Percentiles rank a stretch among this genome's conserved stretches.
phyloP scores from a whole-genome alignment of 1,284 basidiomycete species.

The Boletus coffeatus region DNA sequence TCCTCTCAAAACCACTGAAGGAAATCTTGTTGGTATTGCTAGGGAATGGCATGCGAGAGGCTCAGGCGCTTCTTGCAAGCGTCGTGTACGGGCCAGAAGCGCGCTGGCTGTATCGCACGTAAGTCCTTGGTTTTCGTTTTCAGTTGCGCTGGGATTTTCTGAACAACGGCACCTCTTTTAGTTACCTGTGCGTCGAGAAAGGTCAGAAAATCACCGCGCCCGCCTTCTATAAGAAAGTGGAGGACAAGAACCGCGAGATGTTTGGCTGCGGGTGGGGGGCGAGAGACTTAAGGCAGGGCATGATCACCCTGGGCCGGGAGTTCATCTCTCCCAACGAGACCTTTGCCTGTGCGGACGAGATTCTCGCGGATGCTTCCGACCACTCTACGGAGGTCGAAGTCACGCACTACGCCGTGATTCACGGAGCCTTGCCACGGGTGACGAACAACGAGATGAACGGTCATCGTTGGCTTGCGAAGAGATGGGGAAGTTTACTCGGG shows the following conservation, averaged over 20 bases:
- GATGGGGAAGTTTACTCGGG: not conserved
- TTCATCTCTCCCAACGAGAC: not conserved
- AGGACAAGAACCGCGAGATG: not conserved
- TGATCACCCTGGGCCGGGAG: not conserved
- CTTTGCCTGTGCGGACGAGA: not conserved
- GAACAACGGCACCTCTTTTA: not conserved
- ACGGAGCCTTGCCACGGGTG: not conserved
- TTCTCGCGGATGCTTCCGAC: not conserved
- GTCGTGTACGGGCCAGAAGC: not conserved
- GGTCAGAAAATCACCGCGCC: not conserved
- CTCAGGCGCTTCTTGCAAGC: conserved; percentile 6
- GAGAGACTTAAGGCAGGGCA: not conserved
- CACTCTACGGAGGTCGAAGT: not conserved
- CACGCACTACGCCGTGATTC: not conserved
- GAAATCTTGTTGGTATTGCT: conserved; percentile 4
- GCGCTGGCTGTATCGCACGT: not conserved
- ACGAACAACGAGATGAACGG: not conserved
- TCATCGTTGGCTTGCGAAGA: not conserved
- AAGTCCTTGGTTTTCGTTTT: not conserved
- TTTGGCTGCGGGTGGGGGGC: conserved; percentile 10
- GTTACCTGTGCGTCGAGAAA: conserved; percentile 7
- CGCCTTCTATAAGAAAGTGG: not conserved
- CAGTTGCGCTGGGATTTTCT: too few species aligned
- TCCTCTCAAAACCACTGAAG: not conserved
- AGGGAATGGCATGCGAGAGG: conserved; percentile 4